Evolutionary conservation across 805 yeast species (phyloP).

Genomic region (Kluyveromyces aestuarii): DNA sequence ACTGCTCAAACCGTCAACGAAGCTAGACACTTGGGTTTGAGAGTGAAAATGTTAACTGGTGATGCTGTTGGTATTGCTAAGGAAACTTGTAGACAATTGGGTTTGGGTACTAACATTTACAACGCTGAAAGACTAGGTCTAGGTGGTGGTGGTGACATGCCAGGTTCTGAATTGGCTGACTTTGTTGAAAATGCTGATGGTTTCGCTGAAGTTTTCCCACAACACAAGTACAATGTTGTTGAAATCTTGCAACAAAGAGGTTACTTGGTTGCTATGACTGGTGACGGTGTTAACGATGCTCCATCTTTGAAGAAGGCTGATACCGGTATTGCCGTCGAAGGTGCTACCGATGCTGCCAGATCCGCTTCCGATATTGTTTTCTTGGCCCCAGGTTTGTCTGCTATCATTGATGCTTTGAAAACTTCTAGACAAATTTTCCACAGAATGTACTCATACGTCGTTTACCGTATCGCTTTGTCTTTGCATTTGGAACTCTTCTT

Average conservation of each 20-base stretch:
- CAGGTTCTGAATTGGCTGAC: constrained; percentile 96
- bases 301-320: constrained; percentile 95
- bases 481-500: constrained; percentile 90
- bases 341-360: constrained; percentile 96
- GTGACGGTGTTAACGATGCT: constrained; percentile 98
- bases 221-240: constrained; percentile 93
- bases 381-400: constrained; percentile 92
- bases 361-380: constrained; percentile 95
- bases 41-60: constrained; percentile 98
- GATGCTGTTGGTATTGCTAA: constrained; percentile 98
- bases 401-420: constrained; percentile 89
- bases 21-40: constrained; percentile 84
- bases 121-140: constrained; percentile 95
- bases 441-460: constrained; percentile 98
- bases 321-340: constrained; percentile 97
- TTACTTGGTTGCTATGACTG: constrained; percentile 97
- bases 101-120: constrained; percentile 92
- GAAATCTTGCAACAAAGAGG: constrained; percentile 93
- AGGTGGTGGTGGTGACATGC: constrained; percentile 93
- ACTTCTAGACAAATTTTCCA: constrained; percentile 96
- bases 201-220: constrained; percentile 98
- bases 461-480: constrained; percentile 94
- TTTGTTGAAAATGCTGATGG: constrained; percentile 97
- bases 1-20: constrained; percentile 91
- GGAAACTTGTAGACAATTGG: constrained; percentile 97